phyloP scores from a whole-genome alignment of 768 basidiomycete genomes.

The Naganishia vaughanmartiniae region DNA sequence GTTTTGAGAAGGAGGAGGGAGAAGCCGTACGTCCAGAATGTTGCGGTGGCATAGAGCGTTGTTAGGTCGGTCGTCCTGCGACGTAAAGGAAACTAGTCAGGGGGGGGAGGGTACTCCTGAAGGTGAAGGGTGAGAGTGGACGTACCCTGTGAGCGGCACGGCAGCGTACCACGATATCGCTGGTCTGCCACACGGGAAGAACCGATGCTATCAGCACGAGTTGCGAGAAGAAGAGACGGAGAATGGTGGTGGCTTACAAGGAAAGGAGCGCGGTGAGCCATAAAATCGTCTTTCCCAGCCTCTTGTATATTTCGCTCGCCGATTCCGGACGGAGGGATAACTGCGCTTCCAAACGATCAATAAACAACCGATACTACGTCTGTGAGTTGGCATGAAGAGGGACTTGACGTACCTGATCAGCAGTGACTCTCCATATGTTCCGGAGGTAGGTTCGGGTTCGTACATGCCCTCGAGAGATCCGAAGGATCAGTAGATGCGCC shows the following conservation, averaged over 20 bases:
- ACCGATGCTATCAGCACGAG: too few species aligned
- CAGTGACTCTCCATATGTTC: constrained; percentile 56
- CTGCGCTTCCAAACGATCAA: neutral
- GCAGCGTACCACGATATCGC: constrained; percentile 42
- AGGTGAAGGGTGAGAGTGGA: constrained; percentile 26
- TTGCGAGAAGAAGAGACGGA: neutral
- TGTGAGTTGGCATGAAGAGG: neutral
- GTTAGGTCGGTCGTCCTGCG: constrained; percentile 77
- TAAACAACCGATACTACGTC: neutral
- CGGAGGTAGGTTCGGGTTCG: constrained; percentile 58
- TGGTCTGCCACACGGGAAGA: constrained; percentile 32
- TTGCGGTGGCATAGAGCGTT: constrained; percentile 78
- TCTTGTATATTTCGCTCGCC: neutral
- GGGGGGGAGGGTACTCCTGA: constrained; percentile 20
- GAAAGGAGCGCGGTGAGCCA: constrained; percentile 44
- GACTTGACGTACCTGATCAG: constrained; percentile 54
- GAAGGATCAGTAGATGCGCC: constrained; percentile 70
- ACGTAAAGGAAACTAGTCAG: too few species aligned
- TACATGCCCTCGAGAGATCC: constrained; percentile 54
- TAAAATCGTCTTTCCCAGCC: constrained; percentile 35
- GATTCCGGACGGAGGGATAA: constrained; percentile 2
- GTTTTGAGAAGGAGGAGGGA: constrained; percentile 57
- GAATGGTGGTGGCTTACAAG: constrained; percentile 21
- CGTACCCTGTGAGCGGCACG: constrained; percentile 29
- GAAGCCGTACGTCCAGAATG: constrained; percentile 87